Conservation (phyloP, 805 yeast species). For the Vanderwaltozyma tropicalis region DNA sequence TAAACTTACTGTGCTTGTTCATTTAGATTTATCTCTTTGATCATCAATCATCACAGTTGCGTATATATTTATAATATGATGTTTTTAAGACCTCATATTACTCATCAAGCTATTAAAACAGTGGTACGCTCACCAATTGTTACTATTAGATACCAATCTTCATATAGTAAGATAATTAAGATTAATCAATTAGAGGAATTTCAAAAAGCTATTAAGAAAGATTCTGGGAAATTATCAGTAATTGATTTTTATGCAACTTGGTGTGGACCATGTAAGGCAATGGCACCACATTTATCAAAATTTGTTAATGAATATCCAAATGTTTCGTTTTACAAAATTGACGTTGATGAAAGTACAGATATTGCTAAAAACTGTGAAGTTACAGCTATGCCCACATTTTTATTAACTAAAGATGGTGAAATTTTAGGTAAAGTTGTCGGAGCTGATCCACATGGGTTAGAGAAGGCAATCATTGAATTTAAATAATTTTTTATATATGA, state of each 20-base stretch:
- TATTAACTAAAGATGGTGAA: conserved; percentile 51
- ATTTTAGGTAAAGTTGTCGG: conserved; percentile 52
- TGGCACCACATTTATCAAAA: conserved; percentile 46
- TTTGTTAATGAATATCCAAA: conserved; percentile 28
- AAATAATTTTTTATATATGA: not conserved
- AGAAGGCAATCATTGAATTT: conserved; percentile 25
- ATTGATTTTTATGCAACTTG: conserved; percentile 64
- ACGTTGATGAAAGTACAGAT: conserved; percentile 66
- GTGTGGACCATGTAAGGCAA: conserved; percentile 76
- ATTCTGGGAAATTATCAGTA: conserved; percentile 34
- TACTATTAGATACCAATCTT: conserved; percentile 3
- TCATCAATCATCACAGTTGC: too few relatives aligned
- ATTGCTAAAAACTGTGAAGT: conserved; percentile 58
- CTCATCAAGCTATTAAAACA: too few relatives aligned
- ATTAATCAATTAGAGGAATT: conserved; percentile 29
- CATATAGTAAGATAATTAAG: conserved; percentile 26
- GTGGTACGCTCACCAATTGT: too few relatives aligned
- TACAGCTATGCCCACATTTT: conserved; percentile 67
- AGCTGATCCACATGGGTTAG: conserved; percentile 36
- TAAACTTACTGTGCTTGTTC: too few relatives aligned
- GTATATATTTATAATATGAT: too few relatives aligned
- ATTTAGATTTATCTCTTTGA: too few relatives aligned
- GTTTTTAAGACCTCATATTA: not conserved
- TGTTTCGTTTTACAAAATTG: conserved; percentile 60
- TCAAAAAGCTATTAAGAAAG: conserved; percentile 18